Conservation (phyloP, 2,329 filamentous ascomycete species). For the Colletotrichum sublineola region DNA sequence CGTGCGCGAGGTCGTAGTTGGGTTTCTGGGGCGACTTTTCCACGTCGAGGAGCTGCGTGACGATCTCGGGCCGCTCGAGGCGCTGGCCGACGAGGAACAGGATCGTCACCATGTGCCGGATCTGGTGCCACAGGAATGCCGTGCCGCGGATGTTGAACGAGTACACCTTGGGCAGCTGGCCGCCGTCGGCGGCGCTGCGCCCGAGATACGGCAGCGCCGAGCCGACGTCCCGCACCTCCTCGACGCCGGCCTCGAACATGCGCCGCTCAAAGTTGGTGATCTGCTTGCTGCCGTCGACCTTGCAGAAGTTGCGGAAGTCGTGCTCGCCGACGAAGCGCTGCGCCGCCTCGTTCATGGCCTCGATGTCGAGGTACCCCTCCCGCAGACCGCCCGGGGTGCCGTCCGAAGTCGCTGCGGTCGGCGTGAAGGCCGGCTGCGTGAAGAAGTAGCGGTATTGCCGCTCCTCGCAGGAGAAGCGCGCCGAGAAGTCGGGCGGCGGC, state of each 20-base stretch:
- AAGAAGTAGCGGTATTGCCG: slow-evolving; percentile 97
- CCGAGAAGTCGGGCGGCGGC: slow-evolving; percentile 84
- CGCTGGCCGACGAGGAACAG: slow-evolving; percentile 95
- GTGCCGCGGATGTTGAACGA: slow-evolving; percentile 90
- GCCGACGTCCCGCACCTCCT: slow-evolving; percentile 71
- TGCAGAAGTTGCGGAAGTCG: slow-evolving; percentile 98
- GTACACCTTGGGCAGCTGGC: slow-evolving; percentile 76
- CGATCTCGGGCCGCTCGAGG: slow-evolving; percentile 80
- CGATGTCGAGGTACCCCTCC: slow-evolving; percentile 88
- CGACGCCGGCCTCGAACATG: slow-evolving; percentile 85
- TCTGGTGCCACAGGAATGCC: slow-evolving; percentile 98
- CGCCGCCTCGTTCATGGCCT: slow-evolving; percentile 86
- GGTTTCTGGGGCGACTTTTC: slow-evolving; percentile 80
- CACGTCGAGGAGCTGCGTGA: slow-evolving; percentile 82
- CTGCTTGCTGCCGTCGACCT: slow-evolving; percentile 90
- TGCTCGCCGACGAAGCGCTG: slow-evolving; percentile 84
- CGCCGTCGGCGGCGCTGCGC: slow-evolving; percentile 42
- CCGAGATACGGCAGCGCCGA: slow-evolving; percentile 70
- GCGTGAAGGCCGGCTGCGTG: slow-evolving; percentile 89
- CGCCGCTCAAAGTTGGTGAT: slow-evolving; percentile 84
- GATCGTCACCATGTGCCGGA: slow-evolving; percentile 91
- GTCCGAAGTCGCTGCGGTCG: slow-evolving; percentile 65
- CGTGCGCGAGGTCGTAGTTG: slow-evolving; percentile 90
- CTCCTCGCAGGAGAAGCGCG: slow-evolving; percentile 92
- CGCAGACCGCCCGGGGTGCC: slow-evolving; percentile 50